Conservation (phyloP, 2,329 filamentous ascomycete species). For the Xylariaceae sp. region DNA sequence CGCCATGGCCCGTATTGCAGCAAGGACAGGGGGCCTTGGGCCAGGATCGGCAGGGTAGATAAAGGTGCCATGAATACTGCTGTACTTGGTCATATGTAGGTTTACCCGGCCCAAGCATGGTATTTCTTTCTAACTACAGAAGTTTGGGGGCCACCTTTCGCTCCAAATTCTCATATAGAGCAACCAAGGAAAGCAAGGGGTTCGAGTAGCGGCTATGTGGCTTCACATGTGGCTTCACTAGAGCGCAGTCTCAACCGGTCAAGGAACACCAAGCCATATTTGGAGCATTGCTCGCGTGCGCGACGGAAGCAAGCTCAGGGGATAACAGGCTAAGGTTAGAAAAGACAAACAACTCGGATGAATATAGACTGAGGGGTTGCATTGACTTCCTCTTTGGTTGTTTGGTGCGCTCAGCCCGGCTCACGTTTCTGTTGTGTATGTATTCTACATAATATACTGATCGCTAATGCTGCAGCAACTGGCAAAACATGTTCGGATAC, state of each 20-base stretch:
- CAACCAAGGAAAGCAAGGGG: too few species aligned
- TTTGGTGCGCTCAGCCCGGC: neutral
- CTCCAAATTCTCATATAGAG: too few species aligned
- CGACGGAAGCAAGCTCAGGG: neutral
- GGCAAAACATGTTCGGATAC: too few species aligned
- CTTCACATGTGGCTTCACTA: too few species aligned
- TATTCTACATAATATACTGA: too few species aligned
- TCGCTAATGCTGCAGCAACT: too few species aligned
- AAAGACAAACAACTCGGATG: neutral
- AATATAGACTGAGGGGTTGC: neutral
- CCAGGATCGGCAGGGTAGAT: conserved; percentile 15
- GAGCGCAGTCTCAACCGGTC: neutral
- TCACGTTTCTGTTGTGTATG: conserved; percentile 2
- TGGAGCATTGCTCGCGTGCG: neutral
- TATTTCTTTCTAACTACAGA: neutral
- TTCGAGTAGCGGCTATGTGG: too few species aligned
- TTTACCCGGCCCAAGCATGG: neutral
- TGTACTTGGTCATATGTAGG: neutral
- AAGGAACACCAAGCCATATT: neutral
- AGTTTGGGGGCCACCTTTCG: too few species aligned
- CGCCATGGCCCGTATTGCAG: conserved; percentile 24
- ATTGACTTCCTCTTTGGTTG: neutral
- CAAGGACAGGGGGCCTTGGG: conserved; percentile 15
- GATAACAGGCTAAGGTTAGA: too few species aligned
- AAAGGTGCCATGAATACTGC: neutral